Evolutionary conservation across 2,329 filamentous ascomycete genomes (phyloP), one percentile per base, ranked within the genome.

Genomic region (Colletotrichum cordylinicola): DNA sequence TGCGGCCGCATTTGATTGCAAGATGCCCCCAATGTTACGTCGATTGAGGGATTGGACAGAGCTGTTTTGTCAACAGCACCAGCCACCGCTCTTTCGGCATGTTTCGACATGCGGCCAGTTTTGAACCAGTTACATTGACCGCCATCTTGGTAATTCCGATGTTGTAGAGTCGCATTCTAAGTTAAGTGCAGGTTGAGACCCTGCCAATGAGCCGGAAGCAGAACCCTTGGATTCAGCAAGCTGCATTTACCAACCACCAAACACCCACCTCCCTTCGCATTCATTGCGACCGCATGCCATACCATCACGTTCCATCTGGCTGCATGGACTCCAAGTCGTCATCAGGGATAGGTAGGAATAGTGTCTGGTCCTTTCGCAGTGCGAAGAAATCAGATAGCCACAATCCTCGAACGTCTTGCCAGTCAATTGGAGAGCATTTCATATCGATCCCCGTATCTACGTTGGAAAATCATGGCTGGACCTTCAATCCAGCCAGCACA

Each of bases 391-490:
- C 39, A 43, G 39, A 43, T 1, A 43, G 39, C n/a, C 39, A 10
- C 3, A 3, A 43, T 43, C 39, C 18, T 43, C 39, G 18, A n/a
- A 0, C 39, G 0, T 21, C 39, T n/a, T 48, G 39, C 18, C 9
- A 12, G 39, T 48, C 18, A 6, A 4, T 13, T 52, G 43, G 6
- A 21, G 0, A 13, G 6, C 6, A 48, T 48, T 2, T 6, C 12
- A 12, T 21, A 13, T 52, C 3, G n/a, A 52, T 13, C 13, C n/a
- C n/a, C 43, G 13, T 8, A 24, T 52, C 43, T 48, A 13, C 10
- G 0, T 52, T 21, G n/a, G 10, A 12, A 0, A 0, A 8, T 52
- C 43, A 52, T 21, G n/a, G 0, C 2, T 2, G n/a, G 18, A 10
- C 8, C 10, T 58, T 58, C 1, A 58, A 16, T 58, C 55, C 55